Base-by-base conservation (phyloP, 2,329 filamentous ascomycete species). In the Diaporthe ampelina region DNA sequence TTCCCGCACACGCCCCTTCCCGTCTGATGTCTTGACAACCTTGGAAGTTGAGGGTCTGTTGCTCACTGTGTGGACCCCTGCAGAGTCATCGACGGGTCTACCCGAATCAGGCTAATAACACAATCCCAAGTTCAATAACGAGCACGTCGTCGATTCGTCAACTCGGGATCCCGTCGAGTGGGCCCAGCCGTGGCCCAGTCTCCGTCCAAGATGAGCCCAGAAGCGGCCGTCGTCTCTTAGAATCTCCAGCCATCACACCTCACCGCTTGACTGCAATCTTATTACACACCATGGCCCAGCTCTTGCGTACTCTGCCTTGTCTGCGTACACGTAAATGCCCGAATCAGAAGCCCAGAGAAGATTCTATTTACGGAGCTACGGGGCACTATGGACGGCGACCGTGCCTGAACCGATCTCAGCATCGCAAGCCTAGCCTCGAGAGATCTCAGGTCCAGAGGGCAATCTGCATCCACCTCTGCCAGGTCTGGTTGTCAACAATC, bases 61-160 rank as follows among this genome's bases (percentile, higher is more conserved):
- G 7, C 24, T 19, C 8, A 43, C 21, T 32, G 43, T 43, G 40
- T 43, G 63, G 72, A 40, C 37, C 52, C 56, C 48, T 69, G 72
- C 56, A 35, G 52, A 40, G 40, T 54, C 63, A 40, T 70, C 40
- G 54, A 59, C 72, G 72, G 72, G 63, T 70, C 72, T 69, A 70
- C 72, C 72, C 72, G 72, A 59, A 59, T 68, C 61, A 68, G 61
- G 71, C 61, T 72, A 67, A 48, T 67, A 68, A 68, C 63, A 68
- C 63, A 68, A 68, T 68, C 32, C 63, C 48, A 68, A 68, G 32
- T 26, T n/a, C 63, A 68, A 54, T 68, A 68, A 70, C 67, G 15
- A 68, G 63, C 63, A 68, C 63, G 48, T 54, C 63, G 29, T 68
- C 63, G 48, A 68, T 68, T 68, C 63, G 63, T 68, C 63, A 68